Evolutionary conservation across 2,329 filamentous ascomycete species (phyloP).

Genomic region (Colletotrichum sp.): DNA sequence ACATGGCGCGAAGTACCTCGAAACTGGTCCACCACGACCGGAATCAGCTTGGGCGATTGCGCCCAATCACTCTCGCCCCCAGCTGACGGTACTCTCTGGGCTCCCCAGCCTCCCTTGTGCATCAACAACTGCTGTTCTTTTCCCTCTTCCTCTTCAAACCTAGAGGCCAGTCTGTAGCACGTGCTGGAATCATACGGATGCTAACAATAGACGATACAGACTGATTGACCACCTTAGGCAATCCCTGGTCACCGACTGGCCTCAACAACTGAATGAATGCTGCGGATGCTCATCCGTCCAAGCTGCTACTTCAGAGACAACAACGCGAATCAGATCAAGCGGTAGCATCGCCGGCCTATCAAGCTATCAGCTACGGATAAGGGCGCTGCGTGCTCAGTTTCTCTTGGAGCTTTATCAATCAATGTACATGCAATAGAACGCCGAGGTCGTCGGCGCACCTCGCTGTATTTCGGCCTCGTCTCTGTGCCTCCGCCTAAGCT

Average conservation of each 20-base stretch:
- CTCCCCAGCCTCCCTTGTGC: not conserved
- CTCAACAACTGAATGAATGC: not conserved
- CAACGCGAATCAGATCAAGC: not conserved
- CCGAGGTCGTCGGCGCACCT: not conserved
- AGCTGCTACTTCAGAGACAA: not conserved
- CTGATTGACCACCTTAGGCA: not conserved
- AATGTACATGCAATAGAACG: not conserved
- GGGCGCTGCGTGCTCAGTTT: not conserved
- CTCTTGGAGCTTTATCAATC: not conserved
- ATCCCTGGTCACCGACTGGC: not conserved
- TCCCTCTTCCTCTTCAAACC: not conserved
- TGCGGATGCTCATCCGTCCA: not conserved
- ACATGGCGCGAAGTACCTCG: conserved; percentile 26
- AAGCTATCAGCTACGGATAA: not conserved
- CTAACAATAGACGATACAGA: not conserved
- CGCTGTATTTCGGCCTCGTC: not conserved
- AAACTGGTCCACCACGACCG: conserved; percentile 4
- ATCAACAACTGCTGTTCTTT: not conserved
- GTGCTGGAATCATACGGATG: not conserved
- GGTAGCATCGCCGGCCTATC: not conserved
- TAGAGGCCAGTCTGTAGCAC: not conserved
- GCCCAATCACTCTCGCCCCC: conserved; percentile 14
- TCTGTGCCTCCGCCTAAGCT: not conserved
- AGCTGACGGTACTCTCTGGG: conserved; percentile 3
- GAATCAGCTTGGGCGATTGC: conserved; percentile 4